These are phyloP conservation scores for Colletotrichum tanaceti DNA, from an alignment of 2,329 filamentous ascomycete genomes.

Conservation along the genomic window DNA sequence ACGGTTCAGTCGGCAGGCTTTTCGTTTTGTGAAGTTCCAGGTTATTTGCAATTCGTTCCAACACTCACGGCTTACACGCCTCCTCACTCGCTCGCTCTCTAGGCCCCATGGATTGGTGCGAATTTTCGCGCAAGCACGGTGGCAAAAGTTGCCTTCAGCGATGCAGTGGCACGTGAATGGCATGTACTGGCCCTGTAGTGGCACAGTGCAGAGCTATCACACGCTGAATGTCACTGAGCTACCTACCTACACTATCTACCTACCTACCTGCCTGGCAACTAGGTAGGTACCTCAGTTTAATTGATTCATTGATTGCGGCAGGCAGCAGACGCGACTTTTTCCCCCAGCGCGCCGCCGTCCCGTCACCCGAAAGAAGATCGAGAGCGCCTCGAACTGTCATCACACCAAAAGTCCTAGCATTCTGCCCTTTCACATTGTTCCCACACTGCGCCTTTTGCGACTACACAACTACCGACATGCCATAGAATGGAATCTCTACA, in stretches of 20 bases:
- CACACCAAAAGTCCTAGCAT: background rate
- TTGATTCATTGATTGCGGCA: slow-evolving; percentile 34
- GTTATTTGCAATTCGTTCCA: background rate
- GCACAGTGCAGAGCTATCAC: background rate
- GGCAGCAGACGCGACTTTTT: slow-evolving; percentile 41
- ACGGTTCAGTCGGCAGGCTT: too few species aligned
- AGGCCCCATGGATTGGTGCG: background rate
- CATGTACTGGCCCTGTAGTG: too few species aligned
- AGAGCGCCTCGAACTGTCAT: background rate
- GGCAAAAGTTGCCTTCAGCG: background rate
- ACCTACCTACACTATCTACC: too few species aligned
- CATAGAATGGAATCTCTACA: slow-evolving; percentile 31
- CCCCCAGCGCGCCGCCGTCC: slow-evolving; percentile 34
- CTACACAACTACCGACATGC: slow-evolving; percentile 24
- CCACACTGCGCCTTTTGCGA: background rate
- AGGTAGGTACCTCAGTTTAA: too few species aligned
- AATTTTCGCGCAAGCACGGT: background rate
- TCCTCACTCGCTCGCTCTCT: background rate
- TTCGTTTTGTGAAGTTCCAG: too few species aligned
- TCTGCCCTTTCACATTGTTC: background rate
- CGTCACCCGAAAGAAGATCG: background rate
- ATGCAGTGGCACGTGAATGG: background rate
- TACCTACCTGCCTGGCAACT: slow-evolving; percentile 6
- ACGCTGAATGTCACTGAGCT: background rate
- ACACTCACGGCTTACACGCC: background rate